These are phyloP conservation scores for Achaetomiella virescens DNA, from an alignment of 495 filamentous ascomycete genomes.

Conservation along the genomic window DNA sequence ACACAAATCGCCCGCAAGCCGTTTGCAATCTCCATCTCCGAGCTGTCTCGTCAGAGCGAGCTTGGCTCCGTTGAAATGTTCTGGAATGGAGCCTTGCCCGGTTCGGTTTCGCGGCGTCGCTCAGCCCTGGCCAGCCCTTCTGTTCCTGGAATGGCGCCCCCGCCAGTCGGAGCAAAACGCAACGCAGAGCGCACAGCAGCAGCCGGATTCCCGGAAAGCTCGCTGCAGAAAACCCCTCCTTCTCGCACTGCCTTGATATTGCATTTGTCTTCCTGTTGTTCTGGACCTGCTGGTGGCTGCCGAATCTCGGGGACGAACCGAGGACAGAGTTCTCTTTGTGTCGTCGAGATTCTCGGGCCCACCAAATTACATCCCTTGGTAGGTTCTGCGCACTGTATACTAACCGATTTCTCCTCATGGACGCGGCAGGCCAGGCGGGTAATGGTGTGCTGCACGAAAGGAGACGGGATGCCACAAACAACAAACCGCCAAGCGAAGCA, in stretches of 20 bases:
- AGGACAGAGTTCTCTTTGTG: no score
- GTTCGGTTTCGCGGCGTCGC: neutral
- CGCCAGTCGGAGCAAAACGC: neutral
- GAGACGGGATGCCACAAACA: conserved; percentile 3
- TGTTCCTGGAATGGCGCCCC: neutral
- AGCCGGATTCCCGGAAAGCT: neutral
- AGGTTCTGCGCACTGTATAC: no score
- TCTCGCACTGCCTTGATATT: neutral
- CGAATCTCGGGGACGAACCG: no score
- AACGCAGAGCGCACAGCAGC: neutral
- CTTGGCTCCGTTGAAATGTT: neutral
- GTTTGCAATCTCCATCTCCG: neutral
- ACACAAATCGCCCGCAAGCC: neutral
- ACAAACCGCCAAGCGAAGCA: neutral
- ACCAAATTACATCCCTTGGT: no score
- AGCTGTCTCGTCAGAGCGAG: no score
- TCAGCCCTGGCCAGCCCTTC: no score
- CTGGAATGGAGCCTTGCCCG: neutral
- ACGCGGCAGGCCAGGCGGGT: no score
- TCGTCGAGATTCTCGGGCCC: no score
- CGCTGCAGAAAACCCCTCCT: neutral
- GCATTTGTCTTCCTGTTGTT: no score
- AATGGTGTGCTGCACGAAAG: neutral
- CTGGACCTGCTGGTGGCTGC: no score
- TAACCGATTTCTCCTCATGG: no score